Evolutionary conservation across 495 filamentous ascomycete species (phyloP).

Genomic region (Rhypophila decipiens): DNA sequence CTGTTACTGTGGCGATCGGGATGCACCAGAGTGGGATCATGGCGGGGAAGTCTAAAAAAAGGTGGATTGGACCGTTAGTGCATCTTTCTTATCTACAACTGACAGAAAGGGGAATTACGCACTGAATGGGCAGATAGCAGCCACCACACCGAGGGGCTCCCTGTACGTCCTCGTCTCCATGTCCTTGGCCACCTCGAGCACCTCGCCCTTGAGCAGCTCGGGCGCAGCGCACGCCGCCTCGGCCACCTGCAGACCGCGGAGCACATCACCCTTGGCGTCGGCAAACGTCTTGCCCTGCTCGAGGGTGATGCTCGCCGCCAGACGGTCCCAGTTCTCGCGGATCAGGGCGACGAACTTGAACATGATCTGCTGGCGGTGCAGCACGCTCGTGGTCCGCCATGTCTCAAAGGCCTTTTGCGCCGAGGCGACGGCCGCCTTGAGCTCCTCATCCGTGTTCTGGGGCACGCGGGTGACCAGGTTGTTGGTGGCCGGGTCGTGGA

Average conservation of each 20-base stretch:
- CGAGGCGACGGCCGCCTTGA: conserved; percentile 78
- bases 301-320: conserved; percentile 91
- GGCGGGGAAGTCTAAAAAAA: conserved; percentile 98
- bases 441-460: conserved; percentile 85
- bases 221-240: conserved; percentile 95
- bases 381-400: conserved; percentile 79
- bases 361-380: conserved; percentile 90
- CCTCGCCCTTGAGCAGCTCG: conserved; percentile 86
- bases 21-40: conserved; percentile 99
- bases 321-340: conserved; percentile 87
- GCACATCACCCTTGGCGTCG: conserved; percentile 91
- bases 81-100: conserved; percentile 12
- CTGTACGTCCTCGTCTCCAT: conserved; percentile 96
- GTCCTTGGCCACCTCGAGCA: conserved; percentile 95
- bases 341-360: conserved; percentile 92
- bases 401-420: conserved; percentile 84
- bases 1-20: conserved; percentile 87
- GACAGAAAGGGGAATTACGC: conserved; percentile 23
- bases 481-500: conserved; percentile 94
- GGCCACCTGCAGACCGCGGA: conserved; percentile 92
- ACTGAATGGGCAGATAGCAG: conserved; percentile 99
- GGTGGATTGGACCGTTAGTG: no score
- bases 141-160: conserved; percentile 90
- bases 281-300: conserved; percentile 99
- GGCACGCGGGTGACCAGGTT: conserved; percentile 97